Evolutionary conservation across 192 early-diverging fungal species (phyloP).

Genomic region (Coemansia sp.): DNA sequence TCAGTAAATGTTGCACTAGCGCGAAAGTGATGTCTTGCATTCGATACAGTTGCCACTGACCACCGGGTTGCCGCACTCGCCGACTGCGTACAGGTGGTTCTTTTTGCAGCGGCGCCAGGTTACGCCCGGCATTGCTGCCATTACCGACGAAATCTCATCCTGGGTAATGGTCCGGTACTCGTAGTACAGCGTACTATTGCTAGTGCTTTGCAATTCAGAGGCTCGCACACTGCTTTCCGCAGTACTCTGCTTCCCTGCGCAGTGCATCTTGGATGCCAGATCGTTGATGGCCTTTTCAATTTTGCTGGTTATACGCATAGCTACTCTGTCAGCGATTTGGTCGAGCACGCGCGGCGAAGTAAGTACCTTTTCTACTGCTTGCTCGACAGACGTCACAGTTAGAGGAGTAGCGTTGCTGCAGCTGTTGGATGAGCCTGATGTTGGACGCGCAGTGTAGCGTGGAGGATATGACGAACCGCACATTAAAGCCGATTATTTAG

Average conservation of each 20-base stretch:
- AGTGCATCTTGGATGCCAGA: neutral
- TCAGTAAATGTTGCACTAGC: neutral
- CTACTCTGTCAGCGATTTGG: neutral
- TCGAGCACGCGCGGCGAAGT: neutral
- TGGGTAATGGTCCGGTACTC: slow-evolving; percentile 27
- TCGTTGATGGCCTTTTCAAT: slow-evolving; percentile 1
- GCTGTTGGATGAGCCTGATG: neutral
- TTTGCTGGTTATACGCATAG: neutral
- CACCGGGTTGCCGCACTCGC: slow-evolving; percentile 32
- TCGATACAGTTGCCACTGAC: slow-evolving; percentile 22
- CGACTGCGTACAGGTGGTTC: slow-evolving; percentile 37
- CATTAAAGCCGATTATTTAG: neutral
- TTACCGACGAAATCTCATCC: slow-evolving; percentile 23
- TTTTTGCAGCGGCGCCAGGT: slow-evolving; percentile 23
- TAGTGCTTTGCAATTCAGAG: neutral
- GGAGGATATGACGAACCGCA: neutral
- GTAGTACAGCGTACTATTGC: neutral
- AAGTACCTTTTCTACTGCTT: neutral
- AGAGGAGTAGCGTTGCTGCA: neutral
- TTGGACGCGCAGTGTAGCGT: neutral
- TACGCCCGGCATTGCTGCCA: slow-evolving; percentile 24
- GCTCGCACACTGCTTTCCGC: neutral
- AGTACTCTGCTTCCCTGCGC: neutral
- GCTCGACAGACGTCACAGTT: neutral
- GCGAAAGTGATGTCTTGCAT: slow-evolving; percentile 20